phyloP scores from a whole-genome alignment of 805 yeast genomes.

The Lachancea thermotolerans region DNA sequence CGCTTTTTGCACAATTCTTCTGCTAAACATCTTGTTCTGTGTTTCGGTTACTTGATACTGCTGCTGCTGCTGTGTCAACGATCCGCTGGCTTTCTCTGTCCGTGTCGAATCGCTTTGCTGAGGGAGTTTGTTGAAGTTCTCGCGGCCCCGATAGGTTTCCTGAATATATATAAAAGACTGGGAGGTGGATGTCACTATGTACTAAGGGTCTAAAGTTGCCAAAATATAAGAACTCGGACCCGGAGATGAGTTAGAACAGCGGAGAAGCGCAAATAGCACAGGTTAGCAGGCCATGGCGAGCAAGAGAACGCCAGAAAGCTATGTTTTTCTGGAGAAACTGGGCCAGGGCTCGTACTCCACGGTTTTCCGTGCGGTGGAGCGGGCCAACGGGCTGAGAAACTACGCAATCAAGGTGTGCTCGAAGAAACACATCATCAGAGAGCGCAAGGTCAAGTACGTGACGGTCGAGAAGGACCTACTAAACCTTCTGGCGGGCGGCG shows the following conservation, averaged over 20 bases:
- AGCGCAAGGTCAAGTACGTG: constrained; percentile 90
- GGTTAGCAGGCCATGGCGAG: constrained; percentile 8
- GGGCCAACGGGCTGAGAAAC: constrained; percentile 61
- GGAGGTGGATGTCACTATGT: background rate
- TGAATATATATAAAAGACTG: background rate
- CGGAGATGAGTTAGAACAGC: background rate
- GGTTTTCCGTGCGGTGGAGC: constrained; percentile 84
- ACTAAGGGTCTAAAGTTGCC: background rate
- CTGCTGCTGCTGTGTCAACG: too few species aligned
- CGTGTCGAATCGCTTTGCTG: too few species aligned
- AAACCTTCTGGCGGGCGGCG: constrained; percentile 62
- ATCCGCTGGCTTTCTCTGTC: too few species aligned
- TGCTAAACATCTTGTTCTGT: constrained; percentile 4
- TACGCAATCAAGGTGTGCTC: constrained; percentile 90
- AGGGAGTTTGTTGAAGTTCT: too few species aligned
- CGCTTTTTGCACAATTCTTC: constrained; percentile 5
- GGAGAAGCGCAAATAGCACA: background rate
- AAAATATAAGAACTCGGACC: background rate
- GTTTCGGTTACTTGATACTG: background rate
- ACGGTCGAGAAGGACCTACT: constrained; percentile 89
- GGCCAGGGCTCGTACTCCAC: constrained; percentile 97
- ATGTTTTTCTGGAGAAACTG: constrained; percentile 34
- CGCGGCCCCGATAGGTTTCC: background rate
- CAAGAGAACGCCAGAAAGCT: constrained; percentile 32
- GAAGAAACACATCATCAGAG: constrained; percentile 88